Evolutionary conservation across 2,329 filamentous ascomycete genomes (phyloP).

Genomic region (Aspergillus aculeatus): DNA sequence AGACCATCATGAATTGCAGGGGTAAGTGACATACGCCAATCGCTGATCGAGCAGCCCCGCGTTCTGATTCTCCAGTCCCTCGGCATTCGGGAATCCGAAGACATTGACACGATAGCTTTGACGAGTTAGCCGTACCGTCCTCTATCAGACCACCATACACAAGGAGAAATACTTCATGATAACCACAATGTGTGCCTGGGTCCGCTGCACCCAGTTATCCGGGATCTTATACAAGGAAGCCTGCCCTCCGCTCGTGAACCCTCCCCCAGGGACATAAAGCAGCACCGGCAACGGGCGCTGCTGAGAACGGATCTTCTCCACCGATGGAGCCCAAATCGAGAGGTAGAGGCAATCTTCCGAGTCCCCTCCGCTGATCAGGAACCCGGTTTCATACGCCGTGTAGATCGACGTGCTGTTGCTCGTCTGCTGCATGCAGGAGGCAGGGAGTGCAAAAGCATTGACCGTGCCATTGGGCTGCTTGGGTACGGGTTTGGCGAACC

Average conservation of each 20-base stretch:
- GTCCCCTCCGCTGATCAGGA: constrained; percentile 8
- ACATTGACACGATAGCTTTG: constrained; percentile 21
- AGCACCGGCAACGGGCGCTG: constrained; percentile 12
- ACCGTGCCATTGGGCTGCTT: constrained; percentile 21
- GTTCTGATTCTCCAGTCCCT: constrained; percentile 15
- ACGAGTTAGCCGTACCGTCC: background rate
- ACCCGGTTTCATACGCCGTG: constrained; percentile 16
- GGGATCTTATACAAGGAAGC: constrained; percentile 11
- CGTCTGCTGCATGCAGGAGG: constrained; percentile 10
- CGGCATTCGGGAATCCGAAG: constrained; percentile 22
- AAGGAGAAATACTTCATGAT: constrained; percentile 15
- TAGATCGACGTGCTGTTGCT: constrained; percentile 17
- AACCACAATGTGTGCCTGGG: constrained; percentile 19
- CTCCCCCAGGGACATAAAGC: constrained; percentile 22
- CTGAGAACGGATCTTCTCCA: background rate
- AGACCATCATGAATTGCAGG: background rate
- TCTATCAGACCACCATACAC: background rate
- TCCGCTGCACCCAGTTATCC: constrained; percentile 17
- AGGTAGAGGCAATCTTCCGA: constrained; percentile 22
- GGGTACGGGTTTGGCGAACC: constrained; percentile 39
- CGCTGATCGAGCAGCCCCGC: constrained; percentile 20
- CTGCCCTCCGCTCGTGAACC: constrained; percentile 11
- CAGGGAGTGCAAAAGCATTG: constrained; percentile 12
- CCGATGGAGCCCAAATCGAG: constrained; percentile 19
- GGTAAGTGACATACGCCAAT: background rate